These are phyloP conservation scores for Cystoderma amianthinum DNA, from an alignment of 768 basidiomycete genomes.

Conservation along the genomic window DNA sequence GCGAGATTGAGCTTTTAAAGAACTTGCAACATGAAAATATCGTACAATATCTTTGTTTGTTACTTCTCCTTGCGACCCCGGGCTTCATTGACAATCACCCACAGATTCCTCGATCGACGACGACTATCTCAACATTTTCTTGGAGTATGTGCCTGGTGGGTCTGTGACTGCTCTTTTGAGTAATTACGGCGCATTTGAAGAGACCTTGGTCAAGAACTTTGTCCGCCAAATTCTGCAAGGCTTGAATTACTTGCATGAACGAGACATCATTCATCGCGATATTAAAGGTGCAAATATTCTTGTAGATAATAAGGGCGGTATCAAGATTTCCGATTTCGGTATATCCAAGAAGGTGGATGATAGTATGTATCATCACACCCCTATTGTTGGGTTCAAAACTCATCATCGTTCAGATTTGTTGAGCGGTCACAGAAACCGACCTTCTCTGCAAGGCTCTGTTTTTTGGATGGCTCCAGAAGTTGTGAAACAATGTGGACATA, in stretches of 20 bases:
- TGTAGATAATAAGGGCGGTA: constrained; percentile 95
- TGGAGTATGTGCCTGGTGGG: constrained; percentile 95
- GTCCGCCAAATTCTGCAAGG: constrained; percentile 88
- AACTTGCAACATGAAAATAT: constrained; percentile 93
- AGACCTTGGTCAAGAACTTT: constrained; percentile 86
- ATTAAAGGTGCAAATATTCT: constrained; percentile 99
- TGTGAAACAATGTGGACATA: constrained; percentile 92
- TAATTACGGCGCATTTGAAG: constrained; percentile 93
- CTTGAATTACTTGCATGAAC: constrained; percentile 84
- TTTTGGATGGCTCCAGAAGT: constrained; percentile 99
- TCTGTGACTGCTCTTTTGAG: constrained; percentile 85
- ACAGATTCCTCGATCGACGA: constrained; percentile 92
- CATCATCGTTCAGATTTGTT: constrained; percentile 25
- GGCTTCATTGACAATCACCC: neutral
- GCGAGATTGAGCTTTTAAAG: constrained; percentile 91
- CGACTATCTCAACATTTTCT: constrained; percentile 88
- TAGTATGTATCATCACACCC: constrained; percentile 48
- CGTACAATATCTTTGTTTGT: constrained; percentile 93
- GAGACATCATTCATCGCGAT: constrained; percentile 94
- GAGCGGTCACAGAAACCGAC: constrained; percentile 69
- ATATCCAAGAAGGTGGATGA: constrained; percentile 97
- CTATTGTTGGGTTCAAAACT: constrained; percentile 1
- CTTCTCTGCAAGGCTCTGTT: constrained; percentile 94
- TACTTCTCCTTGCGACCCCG: neutral
- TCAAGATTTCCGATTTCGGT: constrained; percentile 96